Conservation (phyloP, 176 grass and related monocot genomes). For the Microstegium vimineum region DNA sequence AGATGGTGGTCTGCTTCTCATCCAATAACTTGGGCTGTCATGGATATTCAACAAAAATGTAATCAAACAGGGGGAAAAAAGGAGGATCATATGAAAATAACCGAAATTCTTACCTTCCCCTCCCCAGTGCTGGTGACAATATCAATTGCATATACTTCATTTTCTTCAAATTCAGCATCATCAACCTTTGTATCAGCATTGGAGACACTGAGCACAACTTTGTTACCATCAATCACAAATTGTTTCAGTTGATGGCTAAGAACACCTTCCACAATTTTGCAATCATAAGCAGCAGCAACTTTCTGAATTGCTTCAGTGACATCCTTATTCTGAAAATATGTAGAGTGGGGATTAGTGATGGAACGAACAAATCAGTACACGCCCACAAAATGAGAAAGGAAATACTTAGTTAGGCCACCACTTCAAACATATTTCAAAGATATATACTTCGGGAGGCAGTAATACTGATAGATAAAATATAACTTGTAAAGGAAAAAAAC, state of each 20-base stretch:
- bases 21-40: slow-evolving; percentile 85
- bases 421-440: not conserved
- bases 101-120: slow-evolving; percentile 61
- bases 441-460: not conserved
- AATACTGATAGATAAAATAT: not conserved
- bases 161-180: slow-evolving; percentile 99
- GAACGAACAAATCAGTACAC: not conserved
- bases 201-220: slow-evolving; percentile 75
- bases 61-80: not conserved
- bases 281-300: slow-evolving; percentile 90
- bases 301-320: slow-evolving; percentile 97
- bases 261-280: slow-evolving; percentile 98
- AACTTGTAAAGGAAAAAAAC: not conserved
- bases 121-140: slow-evolving; percentile 95
- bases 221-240: slow-evolving; percentile 98
- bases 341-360: not conserved
- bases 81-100: not conserved
- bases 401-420: not conserved
- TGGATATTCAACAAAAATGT: not conserved
- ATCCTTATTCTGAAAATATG: slow-evolving; percentile 78
- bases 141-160: slow-evolving; percentile 98
- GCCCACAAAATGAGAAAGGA: not conserved
- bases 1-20: slow-evolving; percentile 99
- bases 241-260: slow-evolving; percentile 99
- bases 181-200: slow-evolving; percentile 94